phyloP scores from a whole-genome alignment of 306 rosid species.

The Vigna radiata region DNA sequence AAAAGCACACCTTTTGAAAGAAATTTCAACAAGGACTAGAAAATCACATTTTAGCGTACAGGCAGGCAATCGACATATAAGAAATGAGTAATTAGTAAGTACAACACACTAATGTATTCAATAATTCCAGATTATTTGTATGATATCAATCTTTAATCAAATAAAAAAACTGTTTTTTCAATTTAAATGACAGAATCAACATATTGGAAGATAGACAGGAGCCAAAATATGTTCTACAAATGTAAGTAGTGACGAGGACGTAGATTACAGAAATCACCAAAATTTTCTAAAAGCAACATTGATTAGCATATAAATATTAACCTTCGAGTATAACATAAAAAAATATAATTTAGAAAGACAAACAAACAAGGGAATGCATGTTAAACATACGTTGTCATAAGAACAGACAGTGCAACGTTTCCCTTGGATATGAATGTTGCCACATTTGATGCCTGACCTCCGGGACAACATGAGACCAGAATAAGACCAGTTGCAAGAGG shows the following conservation, averaged over 20 bases:
- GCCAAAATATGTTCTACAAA: not conserved
- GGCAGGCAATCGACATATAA: slow-evolving; percentile 1
- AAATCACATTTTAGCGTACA: not conserved
- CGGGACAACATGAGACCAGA: slow-evolving; percentile 98
- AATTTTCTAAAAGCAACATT: not conserved
- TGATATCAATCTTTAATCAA: not conserved
- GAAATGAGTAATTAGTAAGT: slow-evolving; percentile 8
- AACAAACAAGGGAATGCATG: slow-evolving; percentile 28
- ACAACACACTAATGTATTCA: not conserved
- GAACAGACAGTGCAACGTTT: slow-evolving; percentile 95
- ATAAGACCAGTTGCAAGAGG: slow-evolving; percentile 98
- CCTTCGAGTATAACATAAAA: slow-evolving; percentile 17
- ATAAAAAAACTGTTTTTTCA: not conserved
- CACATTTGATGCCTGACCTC: slow-evolving; percentile 98
- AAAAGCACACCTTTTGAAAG: slow-evolving; percentile 12
- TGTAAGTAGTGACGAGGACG: not conserved
- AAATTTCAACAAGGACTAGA: slow-evolving; percentile 6
- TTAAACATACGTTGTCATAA: slow-evolving; percentile 84
- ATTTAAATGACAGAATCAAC: slow-evolving; percentile 17
- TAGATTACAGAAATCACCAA: slow-evolving; percentile 25
- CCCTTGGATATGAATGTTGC: slow-evolving; percentile 96
- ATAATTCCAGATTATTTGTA: slow-evolving; percentile 5
- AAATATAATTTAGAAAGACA: not conserved
- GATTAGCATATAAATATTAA: not conserved
- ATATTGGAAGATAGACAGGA: not conserved